These are phyloP conservation scores for Ascochyta clinopodiicola DNA, from an alignment of 2,329 filamentous ascomycete genomes.

Conservation along the genomic window DNA sequence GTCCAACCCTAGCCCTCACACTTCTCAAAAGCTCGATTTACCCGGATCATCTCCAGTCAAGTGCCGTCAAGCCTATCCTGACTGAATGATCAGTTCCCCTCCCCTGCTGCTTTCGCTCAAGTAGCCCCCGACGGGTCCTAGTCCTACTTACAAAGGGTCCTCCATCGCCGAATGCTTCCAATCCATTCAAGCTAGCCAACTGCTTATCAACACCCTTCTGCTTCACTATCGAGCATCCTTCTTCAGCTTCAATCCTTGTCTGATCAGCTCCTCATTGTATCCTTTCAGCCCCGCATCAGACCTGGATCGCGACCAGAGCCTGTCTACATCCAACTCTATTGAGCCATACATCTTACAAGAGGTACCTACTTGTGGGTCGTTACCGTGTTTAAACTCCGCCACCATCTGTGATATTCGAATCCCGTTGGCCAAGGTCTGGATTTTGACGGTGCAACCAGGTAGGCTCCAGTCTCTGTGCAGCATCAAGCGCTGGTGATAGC, in stretches of 20 bases:
- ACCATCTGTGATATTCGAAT: slow-evolving; percentile 16
- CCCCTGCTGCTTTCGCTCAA: slow-evolving; percentile 27
- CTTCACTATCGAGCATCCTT: slow-evolving; percentile 14
- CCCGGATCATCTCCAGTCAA: slow-evolving; percentile 49
- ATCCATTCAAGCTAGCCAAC: slow-evolving; percentile 38
- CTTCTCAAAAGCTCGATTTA: slow-evolving; percentile 50
- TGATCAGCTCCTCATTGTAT: slow-evolving; percentile 36
- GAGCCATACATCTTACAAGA: slow-evolving; percentile 30
- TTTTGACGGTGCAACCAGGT: slow-evolving; percentile 27
- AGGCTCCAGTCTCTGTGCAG: slow-evolving; percentile 9
- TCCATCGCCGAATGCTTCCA: slow-evolving; percentile 39
- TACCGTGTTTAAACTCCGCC: slow-evolving; percentile 19
- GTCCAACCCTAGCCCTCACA: slow-evolving; percentile 45
- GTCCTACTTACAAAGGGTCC: slow-evolving; percentile 42
- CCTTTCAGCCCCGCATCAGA: slow-evolving; percentile 41
- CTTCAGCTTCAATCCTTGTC: slow-evolving; percentile 26
- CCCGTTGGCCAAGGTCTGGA: slow-evolving; percentile 16
- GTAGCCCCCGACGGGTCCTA: slow-evolving; percentile 38
- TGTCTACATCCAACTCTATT: slow-evolving; percentile 32
- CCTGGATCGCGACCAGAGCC: slow-evolving; percentile 35
- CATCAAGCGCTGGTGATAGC: slow-evolving; percentile 29
- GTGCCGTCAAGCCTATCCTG: slow-evolving; percentile 48
- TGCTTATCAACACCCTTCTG: slow-evolving; percentile 27
- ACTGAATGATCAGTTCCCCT: slow-evolving; percentile 49
- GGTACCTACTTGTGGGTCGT: slow-evolving; percentile 22